Conservation (phyloP, 164 flowering plant genomes). For the Magnolia sinica region DNA sequence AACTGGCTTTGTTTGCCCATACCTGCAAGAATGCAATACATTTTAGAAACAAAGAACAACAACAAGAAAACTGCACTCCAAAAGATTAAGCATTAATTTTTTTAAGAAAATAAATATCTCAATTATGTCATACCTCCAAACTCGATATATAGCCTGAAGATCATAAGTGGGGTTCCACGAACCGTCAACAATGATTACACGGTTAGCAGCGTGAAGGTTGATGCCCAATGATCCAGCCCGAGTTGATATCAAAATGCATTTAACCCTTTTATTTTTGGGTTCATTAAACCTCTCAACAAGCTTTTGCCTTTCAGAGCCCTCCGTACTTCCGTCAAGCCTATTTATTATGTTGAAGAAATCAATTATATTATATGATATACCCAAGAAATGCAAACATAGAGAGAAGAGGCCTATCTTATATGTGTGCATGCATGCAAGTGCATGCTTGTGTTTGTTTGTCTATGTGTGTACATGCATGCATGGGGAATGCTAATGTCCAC, state of each 20-base stretch:
- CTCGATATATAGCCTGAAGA: constrained; percentile 98
- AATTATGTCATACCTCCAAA: constrained; percentile 62
- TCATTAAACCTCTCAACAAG: constrained; percentile 88
- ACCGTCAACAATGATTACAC: constrained; percentile 93
- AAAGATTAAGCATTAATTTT: background rate
- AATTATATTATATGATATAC: too few species aligned
- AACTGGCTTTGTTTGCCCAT: constrained; percentile 95
- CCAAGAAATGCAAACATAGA: too few species aligned
- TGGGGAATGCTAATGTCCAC: too few species aligned
- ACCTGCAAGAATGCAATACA: constrained; percentile 40
- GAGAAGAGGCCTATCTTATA: too few species aligned
- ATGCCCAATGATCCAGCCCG: constrained; percentile 97
- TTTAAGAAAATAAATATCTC: background rate
- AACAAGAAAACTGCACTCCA: background rate
- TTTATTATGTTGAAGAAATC: constrained; percentile 7
- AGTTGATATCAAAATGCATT: constrained; percentile 89
- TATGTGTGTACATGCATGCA: too few species aligned
- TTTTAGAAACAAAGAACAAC: background rate
- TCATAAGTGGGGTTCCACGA: constrained; percentile 99
- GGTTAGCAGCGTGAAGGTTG: constrained; percentile 95
- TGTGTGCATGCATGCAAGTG: too few species aligned
- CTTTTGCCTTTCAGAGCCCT: constrained; percentile 80
- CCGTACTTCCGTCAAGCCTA: constrained; percentile 95
- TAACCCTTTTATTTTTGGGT: constrained; percentile 74
- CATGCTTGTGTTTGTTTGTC: too few species aligned